These are phyloP conservation scores for Stephanodiscus minutulus DNA, from an alignment of 108 stramenopile genomes.

Conservation along the genomic window DNA sequence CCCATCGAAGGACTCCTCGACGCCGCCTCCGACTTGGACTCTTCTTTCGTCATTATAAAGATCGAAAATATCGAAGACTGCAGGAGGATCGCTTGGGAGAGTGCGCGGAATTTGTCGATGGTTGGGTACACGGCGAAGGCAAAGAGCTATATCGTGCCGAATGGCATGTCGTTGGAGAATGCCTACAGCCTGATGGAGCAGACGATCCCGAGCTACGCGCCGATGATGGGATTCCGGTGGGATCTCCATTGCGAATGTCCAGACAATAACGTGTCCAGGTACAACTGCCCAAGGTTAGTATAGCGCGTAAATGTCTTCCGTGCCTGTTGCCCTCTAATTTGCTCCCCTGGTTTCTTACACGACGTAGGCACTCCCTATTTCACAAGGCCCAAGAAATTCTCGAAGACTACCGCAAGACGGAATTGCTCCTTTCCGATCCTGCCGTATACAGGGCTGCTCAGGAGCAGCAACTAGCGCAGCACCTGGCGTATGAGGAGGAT, in stretches of 20 bases:
- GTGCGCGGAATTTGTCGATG: constrained; percentile 80
- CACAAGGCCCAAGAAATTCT: constrained; percentile 63
- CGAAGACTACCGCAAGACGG: constrained; percentile 70
- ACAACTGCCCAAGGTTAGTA: constrained; percentile 79
- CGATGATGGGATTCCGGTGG: constrained; percentile 79
- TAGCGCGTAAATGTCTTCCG: background rate
- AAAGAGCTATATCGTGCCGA: constrained; percentile 61
- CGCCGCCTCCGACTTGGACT: constrained; percentile 76
- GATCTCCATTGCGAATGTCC: constrained; percentile 74
- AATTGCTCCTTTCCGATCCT: constrained; percentile 56
- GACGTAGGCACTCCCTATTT: constrained; percentile 70
- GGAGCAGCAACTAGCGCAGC: constrained; percentile 6
- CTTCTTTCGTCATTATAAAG: constrained; percentile 66
- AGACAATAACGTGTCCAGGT: constrained; percentile 77
- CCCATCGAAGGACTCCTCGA: constrained; percentile 86
- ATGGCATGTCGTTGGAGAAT: constrained; percentile 26
- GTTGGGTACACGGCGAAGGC: constrained; percentile 85
- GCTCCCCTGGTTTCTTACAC: background rate
- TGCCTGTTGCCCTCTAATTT: constrained; percentile 2
- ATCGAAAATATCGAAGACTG: constrained; percentile 64
- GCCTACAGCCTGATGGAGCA: constrained; percentile 26
- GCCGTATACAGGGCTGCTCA: constrained; percentile 14
- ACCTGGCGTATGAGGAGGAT: too few relatives aligned
- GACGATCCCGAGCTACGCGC: constrained; percentile 26
- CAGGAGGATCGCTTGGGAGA: constrained; percentile 79